Percentiles rank a stretch among this genome's conserved stretches.
Conservation (phyloP, 2,329 filamentous ascomycete genomes). For the Scortechinia acanthostroma region DNA sequence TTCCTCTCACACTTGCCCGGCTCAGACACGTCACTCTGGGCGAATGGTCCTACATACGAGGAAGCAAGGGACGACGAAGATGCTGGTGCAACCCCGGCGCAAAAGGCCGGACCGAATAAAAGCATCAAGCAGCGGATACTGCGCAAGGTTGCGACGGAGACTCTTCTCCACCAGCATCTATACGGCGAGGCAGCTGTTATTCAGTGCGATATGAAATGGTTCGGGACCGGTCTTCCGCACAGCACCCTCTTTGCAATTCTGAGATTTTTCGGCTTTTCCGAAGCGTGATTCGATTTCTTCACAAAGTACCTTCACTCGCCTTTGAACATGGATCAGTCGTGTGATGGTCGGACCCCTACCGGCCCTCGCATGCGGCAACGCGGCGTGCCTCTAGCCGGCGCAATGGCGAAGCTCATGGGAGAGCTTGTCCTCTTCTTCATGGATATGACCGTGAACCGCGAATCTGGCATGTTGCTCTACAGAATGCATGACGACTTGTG, state of each 20-base stretch:
- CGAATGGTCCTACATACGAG: no score
- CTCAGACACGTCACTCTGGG: no score
- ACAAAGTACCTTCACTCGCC: slow-evolving; percentile 33
- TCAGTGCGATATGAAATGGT: slow-evolving; percentile 33
- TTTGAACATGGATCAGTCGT: slow-evolving; percentile 27
- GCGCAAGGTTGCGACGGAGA: slow-evolving; percentile 26
- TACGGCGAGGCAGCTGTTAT: slow-evolving; percentile 23
- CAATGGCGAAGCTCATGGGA: slow-evolving; percentile 34
- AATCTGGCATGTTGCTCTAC: slow-evolving; percentile 30
- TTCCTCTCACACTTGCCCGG: no score
- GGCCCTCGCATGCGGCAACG: slow-evolving; percentile 27
- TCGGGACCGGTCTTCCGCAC: slow-evolving; percentile 31
- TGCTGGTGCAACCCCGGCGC: slow-evolving; percentile 8
- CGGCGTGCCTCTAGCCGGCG: slow-evolving; percentile 34
- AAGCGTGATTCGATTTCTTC: slow-evolving; percentile 32
- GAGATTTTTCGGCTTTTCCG: slow-evolving; percentile 31
- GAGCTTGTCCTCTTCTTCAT: slow-evolving; percentile 37
- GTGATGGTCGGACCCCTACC: slow-evolving; percentile 12
- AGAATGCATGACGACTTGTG: slow-evolving; percentile 39
- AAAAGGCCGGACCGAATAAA: slow-evolving; percentile 5
- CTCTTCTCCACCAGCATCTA: slow-evolving; percentile 20
- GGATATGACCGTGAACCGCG: slow-evolving; percentile 32
- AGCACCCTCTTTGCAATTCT: slow-evolving; percentile 30
- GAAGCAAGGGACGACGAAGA: slow-evolving; percentile 13
- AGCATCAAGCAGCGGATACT: slow-evolving; percentile 27